Base-by-base conservation (phyloP, 1,284 basidiomycete species). In the Coniferiporia sulphurascens region DNA sequence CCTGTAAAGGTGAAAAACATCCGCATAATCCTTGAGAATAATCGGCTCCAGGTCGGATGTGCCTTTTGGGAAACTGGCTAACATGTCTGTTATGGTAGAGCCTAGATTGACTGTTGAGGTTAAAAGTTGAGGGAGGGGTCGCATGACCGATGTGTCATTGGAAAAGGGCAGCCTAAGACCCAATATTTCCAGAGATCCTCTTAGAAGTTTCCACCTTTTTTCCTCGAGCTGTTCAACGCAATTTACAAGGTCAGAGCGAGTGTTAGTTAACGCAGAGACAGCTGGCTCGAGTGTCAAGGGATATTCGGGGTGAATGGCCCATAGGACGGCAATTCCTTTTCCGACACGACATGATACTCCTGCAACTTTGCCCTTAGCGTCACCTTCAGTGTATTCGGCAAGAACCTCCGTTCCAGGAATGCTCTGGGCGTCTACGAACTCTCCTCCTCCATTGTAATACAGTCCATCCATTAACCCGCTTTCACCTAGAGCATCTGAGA, bases 241-340 rank as follows among this genome's bases (percentile, higher is more conserved):
- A 51, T 70, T 70, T 15, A 71, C 66, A 21, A 72, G 63, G 36
- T 67, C 60, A 21, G 66, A 58, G 3, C 67, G 60, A 17, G 68
- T 66, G 46, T 69, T 69, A 12, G 62, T 58, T 6, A 76, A 72
- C 3, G 75, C 71, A 17, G 74, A 68, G n/a, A 71, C 64, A 3
- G 73, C 74, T 8, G 76, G 76, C 34, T 79, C 76, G 52, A 73
- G 71, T 56, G 73, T 67, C 41, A 82, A 67, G 2, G 85, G 76
- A 65, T 83, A 83, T 68, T 91, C 91, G 19, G 87, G 76, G 65
- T 84, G 86, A 0, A 83, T 76, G 2, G 80, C 79, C 78, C 84
- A 88, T 5, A 91, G 72, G 1, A 84, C 69, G 0, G 84, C 80
- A 27, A 73, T 77, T 1, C 90, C 91, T 19, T 70, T 67, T 0